Conservation (phyloP, 495 filamentous ascomycete species). For the Xylaria bambusicola region DNA sequence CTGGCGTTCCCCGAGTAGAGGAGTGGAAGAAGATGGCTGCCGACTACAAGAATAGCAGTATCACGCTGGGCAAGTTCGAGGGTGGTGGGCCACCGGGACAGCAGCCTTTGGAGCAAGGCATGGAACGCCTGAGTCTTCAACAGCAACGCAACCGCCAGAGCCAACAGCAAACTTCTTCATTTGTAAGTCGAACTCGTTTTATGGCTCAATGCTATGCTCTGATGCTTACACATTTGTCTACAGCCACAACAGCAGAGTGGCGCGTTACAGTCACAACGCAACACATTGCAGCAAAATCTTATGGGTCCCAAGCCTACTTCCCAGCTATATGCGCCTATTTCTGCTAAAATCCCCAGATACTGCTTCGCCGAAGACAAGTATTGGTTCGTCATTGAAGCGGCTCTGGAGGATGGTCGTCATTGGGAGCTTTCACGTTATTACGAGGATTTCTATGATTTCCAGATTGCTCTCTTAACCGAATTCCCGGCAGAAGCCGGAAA, state of each 20-base stretch:
- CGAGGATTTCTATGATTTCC: slow-evolving; percentile 98
- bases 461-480: slow-evolving; percentile 90
- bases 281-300: slow-evolving; percentile 28
- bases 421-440: slow-evolving; percentile 95
- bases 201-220: not conserved
- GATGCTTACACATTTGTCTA: slow-evolving; percentile 23
- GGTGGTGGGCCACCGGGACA: slow-evolving; percentile 43
- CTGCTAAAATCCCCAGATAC: slow-evolving; percentile 87
- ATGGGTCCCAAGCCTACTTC: slow-evolving; percentile 43
- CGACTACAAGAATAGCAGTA: slow-evolving; percentile 98
- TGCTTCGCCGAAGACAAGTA: slow-evolving; percentile 98
- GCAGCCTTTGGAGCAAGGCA: slow-evolving; percentile 62
- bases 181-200: slow-evolving; percentile 38
- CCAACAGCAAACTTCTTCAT: slow-evolving; percentile 41
- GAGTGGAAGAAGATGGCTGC: slow-evolving; percentile 99
- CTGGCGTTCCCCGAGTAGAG: slow-evolving; percentile 95
- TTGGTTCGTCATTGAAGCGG: slow-evolving; percentile 94
- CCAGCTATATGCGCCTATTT: slow-evolving; percentile 56
- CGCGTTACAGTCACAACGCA: slow-evolving; percentile 29
- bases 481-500: slow-evolving; percentile 93
- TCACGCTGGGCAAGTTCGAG: slow-evolving; percentile 90
- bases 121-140: slow-evolving; percentile 77
- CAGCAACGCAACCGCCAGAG: slow-evolving; percentile 47
- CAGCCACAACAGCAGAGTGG: slow-evolving; percentile 27
- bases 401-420: slow-evolving; percentile 85